Evolutionary conservation across 306 rosid genomes (phyloP).

Genomic region (Vicia sativa): DNA sequence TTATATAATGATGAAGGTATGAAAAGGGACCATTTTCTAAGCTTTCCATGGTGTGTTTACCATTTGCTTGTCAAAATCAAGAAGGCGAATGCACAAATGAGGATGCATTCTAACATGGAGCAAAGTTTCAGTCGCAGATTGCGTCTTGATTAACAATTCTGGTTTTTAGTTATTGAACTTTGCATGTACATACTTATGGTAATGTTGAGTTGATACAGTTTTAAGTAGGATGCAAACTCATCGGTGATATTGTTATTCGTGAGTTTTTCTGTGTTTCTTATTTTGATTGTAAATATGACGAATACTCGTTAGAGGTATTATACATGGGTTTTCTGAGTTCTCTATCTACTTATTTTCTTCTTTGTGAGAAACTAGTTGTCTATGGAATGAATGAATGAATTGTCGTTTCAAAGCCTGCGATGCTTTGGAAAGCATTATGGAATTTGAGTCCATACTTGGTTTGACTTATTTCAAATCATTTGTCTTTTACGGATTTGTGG

Average conservation of each 20-base stretch:
- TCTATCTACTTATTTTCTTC: not conserved
- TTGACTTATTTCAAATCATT: no score
- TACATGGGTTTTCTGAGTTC: not conserved
- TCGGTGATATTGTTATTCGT: not conserved
- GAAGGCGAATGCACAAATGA: conserved; percentile 39
- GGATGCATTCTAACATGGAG: conserved; percentile 37
- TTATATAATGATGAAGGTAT: conserved; percentile 61
- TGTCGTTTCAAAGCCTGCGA: no score
- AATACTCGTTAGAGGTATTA: not conserved
- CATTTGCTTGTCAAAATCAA: conserved; percentile 62
- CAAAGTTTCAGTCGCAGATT: conserved; percentile 10
- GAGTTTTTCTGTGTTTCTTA: conserved; percentile 5
- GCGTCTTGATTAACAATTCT: conserved; percentile 22
- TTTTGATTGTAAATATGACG: not conserved
- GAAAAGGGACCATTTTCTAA: conserved; percentile 63
- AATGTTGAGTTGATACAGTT: not conserved
- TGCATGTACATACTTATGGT: conserved; percentile 2
- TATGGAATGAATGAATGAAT: no score
- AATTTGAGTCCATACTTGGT: no score
- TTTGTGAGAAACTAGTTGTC: not conserved
- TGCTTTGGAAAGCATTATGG: no score
- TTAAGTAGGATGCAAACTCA: not conserved
- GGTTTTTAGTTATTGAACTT: not conserved
- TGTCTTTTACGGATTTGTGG: no score
- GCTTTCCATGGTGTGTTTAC: conserved; percentile 80